Evolutionary conservation across 495 filamentous ascomycete genomes (phyloP).

Genomic region (Penicillium goetzii): DNA sequence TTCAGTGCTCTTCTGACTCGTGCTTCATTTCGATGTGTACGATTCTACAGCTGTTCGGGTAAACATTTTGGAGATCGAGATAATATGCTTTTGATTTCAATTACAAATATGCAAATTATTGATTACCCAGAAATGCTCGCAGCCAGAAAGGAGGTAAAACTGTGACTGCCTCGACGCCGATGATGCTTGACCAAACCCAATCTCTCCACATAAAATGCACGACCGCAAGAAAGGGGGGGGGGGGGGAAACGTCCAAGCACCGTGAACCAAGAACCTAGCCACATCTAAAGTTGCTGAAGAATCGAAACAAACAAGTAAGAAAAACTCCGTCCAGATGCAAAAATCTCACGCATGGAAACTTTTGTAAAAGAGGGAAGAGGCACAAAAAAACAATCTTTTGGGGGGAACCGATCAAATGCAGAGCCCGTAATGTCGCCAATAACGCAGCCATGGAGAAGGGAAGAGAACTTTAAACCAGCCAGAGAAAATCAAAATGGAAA

Average conservation of each 20-base stretch:
- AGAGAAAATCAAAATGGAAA: slow-evolving; percentile 10
- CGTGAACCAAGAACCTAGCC: background rate
- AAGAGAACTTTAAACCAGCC: background rate
- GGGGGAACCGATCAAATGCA: slow-evolving; percentile 26
- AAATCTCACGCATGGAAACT: slow-evolving; percentile 22
- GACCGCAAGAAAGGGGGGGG: slow-evolving; percentile 1
- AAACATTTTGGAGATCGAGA: background rate
- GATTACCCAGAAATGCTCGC: background rate
- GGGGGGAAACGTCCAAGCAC: background rate
- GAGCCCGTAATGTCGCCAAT: slow-evolving; percentile 10
- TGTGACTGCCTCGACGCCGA: slow-evolving; percentile 6
- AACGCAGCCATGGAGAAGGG: slow-evolving; percentile 9
- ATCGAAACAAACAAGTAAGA: slow-evolving; percentile 4
- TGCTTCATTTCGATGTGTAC: background rate
- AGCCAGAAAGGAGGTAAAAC: background rate
- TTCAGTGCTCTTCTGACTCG: background rate
- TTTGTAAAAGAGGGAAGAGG: slow-evolving; percentile 5
- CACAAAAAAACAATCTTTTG: slow-evolving; percentile 9
- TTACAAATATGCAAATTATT: background rate
- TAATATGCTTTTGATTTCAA: background rate
- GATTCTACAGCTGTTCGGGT: background rate
- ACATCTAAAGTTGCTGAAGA: slow-evolving; percentile 5
- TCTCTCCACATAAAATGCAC: slow-evolving; percentile 7
- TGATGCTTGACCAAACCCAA: background rate
- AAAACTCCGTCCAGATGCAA: slow-evolving; percentile 31